Evolutionary conservation across 225 moss, liverwort and hornwort genomes (phyloP).

Genomic region (Pseudisothecium myosuroides): DNA sequence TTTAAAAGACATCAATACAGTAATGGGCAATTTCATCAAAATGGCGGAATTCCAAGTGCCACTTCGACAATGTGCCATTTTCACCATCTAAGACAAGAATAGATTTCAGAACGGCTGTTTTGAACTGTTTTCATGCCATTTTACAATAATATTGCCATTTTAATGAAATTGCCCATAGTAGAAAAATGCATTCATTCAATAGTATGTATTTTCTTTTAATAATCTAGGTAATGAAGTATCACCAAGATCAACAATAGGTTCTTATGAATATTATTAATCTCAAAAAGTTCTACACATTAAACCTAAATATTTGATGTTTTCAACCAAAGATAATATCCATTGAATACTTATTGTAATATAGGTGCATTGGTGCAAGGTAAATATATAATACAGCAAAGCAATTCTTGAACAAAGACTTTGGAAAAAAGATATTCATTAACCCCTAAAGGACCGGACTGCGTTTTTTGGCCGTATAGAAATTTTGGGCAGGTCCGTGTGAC

Average conservation of each 20-base stretch:
- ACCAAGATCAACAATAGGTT: not conserved
- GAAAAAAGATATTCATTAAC: not conserved
- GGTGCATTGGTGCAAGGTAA: not conserved
- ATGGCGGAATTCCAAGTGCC: no score
- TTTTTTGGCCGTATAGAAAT: no score
- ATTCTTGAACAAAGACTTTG: not conserved
- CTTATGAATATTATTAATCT: not conserved
- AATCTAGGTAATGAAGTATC: not conserved
- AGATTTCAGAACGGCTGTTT: no score
- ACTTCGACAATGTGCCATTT: no score
- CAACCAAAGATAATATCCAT: not conserved
- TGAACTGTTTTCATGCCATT: no score
- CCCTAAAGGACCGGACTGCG: no score
- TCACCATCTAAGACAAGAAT: no score
- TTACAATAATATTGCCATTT: no score
- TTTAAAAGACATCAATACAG: not conserved
- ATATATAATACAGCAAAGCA: not conserved
- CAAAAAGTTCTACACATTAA: not conserved
- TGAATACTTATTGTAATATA: not conserved
- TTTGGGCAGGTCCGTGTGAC: no score
- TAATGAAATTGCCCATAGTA: no score
- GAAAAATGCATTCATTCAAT: not conserved
- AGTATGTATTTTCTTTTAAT: not conserved
- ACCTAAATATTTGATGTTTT: not conserved
- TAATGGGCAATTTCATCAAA: no score